Evolutionary conservation across 352 stramenopile species (phyloP), one percentile per base, ranked within the genome.

Genomic region (Phytophthora aleatoria): DNA sequence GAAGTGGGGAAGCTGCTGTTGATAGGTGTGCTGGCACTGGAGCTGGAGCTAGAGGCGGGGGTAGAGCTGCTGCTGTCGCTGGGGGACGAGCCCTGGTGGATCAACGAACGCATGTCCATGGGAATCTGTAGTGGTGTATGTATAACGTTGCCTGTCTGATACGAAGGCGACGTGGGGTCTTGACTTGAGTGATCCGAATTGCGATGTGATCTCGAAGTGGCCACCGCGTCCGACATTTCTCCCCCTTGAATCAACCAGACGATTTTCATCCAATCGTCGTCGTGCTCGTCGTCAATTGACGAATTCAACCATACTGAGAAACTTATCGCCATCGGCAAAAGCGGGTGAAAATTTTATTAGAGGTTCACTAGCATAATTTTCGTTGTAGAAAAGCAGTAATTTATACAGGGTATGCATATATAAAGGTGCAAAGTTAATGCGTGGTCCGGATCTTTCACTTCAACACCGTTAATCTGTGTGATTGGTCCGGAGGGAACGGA

Each of bases 41-140:
- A 31, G 54, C 38, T 69, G 48, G 8, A 20, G 15, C 27, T 43
- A 30, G 30, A 20, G 9, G 28, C 24, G 5, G 15, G n/a, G 42
- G 33, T 15, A 30, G 52, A 20, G 38, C 33, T 28, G 51, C 28
- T 58, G 45, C 13, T 61, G 43, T 20, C 51, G 57, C 43, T 67
- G 1, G 69, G 54, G 54, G 57, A 62, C 52, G 62, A 61, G 49
- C 67, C 65, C 62, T 79, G 67, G 64, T 90, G 79, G 57, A 92
- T 87, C 35, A 92, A 81, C 53, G 81, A 86, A 44, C 83, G 81
- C 81, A 92, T 87, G 64, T 92, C 81, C 83, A 92, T 92, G 11
- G 30, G 39, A 42, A 31, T 51, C 36, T 52, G 33, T 35, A 50
- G 50, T 33, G 13, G 16, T 48, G 41, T 48, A 48, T 35, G 13